phyloP scores from a whole-genome alignment of 2,329 filamentous ascomycete species.

The Kalmusia sp. region DNA sequence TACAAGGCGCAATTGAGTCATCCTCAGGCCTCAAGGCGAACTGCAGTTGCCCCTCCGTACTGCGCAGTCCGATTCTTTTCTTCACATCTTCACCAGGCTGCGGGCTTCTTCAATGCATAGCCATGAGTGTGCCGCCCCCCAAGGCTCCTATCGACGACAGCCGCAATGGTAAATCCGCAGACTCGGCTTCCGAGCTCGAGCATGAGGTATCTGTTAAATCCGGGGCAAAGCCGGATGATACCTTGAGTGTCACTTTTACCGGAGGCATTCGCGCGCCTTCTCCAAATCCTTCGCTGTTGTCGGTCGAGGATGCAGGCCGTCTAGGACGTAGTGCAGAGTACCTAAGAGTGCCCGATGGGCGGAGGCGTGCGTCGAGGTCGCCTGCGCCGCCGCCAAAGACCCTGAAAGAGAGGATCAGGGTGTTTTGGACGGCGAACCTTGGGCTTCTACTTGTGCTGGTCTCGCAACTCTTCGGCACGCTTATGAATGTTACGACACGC shows the following conservation, averaged over 20 bases:
- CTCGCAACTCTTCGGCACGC: slow-evolving; percentile 79
- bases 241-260: slow-evolving; percentile 29
- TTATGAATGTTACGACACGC: slow-evolving; percentile 85
- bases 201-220: slow-evolving; percentile 29
- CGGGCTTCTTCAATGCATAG: slow-evolving; percentile 21
- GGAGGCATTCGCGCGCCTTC: slow-evolving; percentile 42
- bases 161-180: slow-evolving; percentile 20
- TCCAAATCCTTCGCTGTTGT: slow-evolving; percentile 41
- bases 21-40: neutral
- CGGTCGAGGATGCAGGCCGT: slow-evolving; percentile 41
- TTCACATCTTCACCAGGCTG: neutral
- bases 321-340: slow-evolving; percentile 30
- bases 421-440: slow-evolving; percentile 70
- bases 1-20: slow-evolving; percentile 6
- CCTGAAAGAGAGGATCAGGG: slow-evolving; percentile 25
- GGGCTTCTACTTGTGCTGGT: slow-evolving; percentile 75
- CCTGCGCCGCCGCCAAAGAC: slow-evolving; percentile 28
- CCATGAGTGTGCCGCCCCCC: slow-evolving; percentile 31
- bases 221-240: slow-evolving; percentile 36
- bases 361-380: slow-evolving; percentile 30
- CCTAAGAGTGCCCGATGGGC: slow-evolving; percentile 17
- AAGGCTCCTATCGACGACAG: slow-evolving; percentile 23
- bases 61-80: neutral
- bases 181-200: slow-evolving; percentile 15
- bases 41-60: slow-evolving; percentile 1